Conservation (phyloP, 257 asterid genomes). For the Solanum rostratum region DNA sequence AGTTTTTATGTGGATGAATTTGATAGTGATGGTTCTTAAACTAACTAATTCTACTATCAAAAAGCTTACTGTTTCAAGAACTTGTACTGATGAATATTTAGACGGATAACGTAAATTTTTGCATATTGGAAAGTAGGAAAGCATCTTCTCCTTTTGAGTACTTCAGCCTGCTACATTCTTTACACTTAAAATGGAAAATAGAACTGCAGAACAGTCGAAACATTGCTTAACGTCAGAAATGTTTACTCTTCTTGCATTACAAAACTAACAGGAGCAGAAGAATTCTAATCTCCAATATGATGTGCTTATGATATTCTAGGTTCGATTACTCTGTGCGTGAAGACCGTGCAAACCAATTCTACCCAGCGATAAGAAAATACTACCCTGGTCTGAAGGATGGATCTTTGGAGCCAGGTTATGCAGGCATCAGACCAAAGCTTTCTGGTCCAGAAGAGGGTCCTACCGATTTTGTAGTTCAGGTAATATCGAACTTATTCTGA, state of each 20-base stretch:
- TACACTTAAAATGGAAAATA: not conserved
- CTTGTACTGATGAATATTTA: not conserved
- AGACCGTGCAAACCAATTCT: constrained; percentile 50
- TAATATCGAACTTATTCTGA: not conserved
- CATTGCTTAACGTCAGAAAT: not conserved
- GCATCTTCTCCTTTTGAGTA: not conserved
- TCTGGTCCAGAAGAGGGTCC: constrained; percentile 46
- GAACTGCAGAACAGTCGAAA: not conserved
- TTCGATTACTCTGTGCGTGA: constrained; percentile 59
- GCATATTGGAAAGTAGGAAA: not conserved
- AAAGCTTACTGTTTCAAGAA: not conserved
- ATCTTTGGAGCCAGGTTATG: constrained; percentile 69
- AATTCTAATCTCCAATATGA: not conserved
- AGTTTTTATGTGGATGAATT: not conserved
- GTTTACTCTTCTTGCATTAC: not conserved
- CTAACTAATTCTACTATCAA: not conserved
- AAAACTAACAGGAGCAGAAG: not conserved
- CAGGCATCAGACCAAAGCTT: constrained; percentile 78
- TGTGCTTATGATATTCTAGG: constrained; percentile 18
- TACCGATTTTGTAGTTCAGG: constrained; percentile 74
- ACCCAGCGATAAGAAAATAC: constrained; percentile 66
- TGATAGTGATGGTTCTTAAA: not conserved
- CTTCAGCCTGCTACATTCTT: not conserved
- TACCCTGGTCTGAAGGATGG: constrained; percentile 56
- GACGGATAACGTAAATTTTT: not conserved